Conservation (phyloP, 331 rosid genomes). For the Stylosanthes scabra region DNA sequence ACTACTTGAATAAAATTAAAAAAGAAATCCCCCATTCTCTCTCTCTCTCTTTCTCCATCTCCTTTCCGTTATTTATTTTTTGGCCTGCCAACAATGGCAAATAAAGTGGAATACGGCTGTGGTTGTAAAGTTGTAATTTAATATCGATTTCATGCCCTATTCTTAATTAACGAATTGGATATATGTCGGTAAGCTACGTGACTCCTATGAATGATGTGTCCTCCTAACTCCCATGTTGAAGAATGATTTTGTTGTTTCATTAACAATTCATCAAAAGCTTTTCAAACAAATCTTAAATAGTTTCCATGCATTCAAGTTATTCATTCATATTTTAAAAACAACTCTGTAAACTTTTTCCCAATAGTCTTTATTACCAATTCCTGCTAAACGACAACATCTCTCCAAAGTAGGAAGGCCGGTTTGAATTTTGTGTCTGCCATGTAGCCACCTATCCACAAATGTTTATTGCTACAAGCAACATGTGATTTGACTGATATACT, state of each 20-base stretch:
- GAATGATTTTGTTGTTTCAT: not conserved
- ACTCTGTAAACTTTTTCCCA: not conserved
- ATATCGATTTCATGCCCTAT: not conserved
- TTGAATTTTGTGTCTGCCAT: not conserved
- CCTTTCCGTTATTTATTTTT: not conserved
- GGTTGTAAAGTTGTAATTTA: not conserved
- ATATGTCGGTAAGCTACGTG: not conserved
- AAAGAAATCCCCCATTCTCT: slow-evolving; percentile 42
- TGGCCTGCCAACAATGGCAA: not conserved
- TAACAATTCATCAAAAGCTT: not conserved
- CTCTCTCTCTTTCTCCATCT: not conserved
- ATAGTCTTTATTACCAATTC: not conserved
- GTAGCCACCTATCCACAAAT: not conserved
- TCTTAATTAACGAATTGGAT: too few species aligned
- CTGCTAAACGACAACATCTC: not conserved
- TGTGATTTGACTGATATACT: not conserved
- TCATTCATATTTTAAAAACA: too few species aligned
- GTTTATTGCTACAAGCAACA: not conserved
- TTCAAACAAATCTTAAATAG: too few species aligned
- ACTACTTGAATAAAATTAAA: slow-evolving; percentile 63
- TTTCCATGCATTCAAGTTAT: too few species aligned
- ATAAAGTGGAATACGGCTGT: not conserved
- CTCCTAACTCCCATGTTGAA: not conserved
- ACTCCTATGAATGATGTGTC: not conserved
- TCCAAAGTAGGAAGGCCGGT: not conserved